Evolutionary conservation across 208 protist genomes (phyloP).

Genomic region (Naegleria fowleri): DNA sequence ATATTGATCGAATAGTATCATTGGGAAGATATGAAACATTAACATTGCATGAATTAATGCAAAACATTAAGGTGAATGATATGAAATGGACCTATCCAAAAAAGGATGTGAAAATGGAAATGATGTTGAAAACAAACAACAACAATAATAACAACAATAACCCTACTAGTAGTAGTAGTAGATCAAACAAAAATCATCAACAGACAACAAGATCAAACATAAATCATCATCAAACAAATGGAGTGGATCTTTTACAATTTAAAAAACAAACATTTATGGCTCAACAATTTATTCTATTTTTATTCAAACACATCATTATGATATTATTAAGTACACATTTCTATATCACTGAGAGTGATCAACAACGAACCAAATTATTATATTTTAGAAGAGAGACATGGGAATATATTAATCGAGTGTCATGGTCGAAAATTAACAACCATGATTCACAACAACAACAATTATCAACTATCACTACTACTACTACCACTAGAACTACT

Average conservation of each 20-base stretch:
- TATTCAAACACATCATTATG: neutral
- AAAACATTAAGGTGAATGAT: neutral
- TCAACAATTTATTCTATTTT: neutral
- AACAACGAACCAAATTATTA: neutral
- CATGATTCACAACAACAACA: too few relatives aligned
- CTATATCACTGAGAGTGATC: slow-evolving; percentile 5
- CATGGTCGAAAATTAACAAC: neutral
- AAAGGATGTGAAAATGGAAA: too few relatives aligned
- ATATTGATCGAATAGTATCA: neutral
- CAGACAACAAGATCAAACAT: too few relatives aligned
- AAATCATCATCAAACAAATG: too few relatives aligned
- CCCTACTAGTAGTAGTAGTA: too few relatives aligned
- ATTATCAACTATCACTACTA: too few relatives aligned
- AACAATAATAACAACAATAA: too few relatives aligned
- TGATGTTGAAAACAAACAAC: too few relatives aligned
- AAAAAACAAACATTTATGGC: neutral
- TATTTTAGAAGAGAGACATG: slow-evolving; percentile 15
- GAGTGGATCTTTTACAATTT: neutral
- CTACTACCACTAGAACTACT: too few relatives aligned
- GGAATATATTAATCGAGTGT: neutral
- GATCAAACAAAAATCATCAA: too few relatives aligned
- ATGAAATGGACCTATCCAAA: neutral
- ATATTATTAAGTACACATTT: neutral
- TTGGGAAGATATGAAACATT: slow-evolving; percentile 7
- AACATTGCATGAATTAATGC: neutral